These are phyloP conservation scores for Cystobasidiopsis lactophilus DNA, from an alignment of 768 basidiomycete species.

Conservation along the genomic window DNA sequence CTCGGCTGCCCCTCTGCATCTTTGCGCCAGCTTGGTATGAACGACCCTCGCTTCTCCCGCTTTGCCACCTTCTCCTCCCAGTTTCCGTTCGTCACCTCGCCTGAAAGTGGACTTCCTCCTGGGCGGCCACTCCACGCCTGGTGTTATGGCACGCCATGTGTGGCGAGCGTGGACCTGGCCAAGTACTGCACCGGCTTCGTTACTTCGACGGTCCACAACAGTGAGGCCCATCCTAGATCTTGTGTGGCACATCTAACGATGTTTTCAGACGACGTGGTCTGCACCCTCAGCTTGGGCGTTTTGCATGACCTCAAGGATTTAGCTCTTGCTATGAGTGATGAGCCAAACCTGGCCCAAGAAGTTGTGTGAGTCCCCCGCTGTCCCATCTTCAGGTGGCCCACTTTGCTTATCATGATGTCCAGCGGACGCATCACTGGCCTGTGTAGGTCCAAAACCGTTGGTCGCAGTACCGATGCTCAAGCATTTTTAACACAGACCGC, in stretches of 20 bases:
- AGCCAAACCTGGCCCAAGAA: slow-evolving; percentile 24
- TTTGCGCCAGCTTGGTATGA: neutral
- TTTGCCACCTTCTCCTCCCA: slow-evolving; percentile 3
- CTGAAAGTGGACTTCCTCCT: slow-evolving; percentile 23
- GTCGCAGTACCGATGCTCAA: too few relatives aligned
- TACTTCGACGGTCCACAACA: slow-evolving; percentile 22
- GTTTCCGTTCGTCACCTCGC: slow-evolving; percentile 25
- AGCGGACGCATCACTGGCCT: too few relatives aligned
- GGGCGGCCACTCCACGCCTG: slow-evolving; percentile 26
- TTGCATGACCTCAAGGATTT: slow-evolving; percentile 25
- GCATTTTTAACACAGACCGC: too few relatives aligned
- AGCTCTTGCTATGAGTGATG: slow-evolving; percentile 24
- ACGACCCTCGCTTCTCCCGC: neutral
- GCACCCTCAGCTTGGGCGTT: slow-evolving; percentile 21
- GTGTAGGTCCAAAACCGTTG: neutral
- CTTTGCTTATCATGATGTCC: too few relatives aligned
- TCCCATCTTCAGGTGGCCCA: too few relatives aligned
- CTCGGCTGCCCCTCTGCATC: slow-evolving; percentile 17
- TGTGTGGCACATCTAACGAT: too few relatives aligned
- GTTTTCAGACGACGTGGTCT: slow-evolving; percentile 25
- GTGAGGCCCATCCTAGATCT: too few relatives aligned
- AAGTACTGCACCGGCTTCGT: slow-evolving; percentile 24
- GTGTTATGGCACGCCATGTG: slow-evolving; percentile 24
- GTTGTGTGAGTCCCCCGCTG: too few relatives aligned
- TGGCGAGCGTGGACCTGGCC: slow-evolving; percentile 24